A percentile compares a stretch with the other conserved stretches of the same genome.
These are phyloP conservation scores for Ophiosphaerella narmari DNA, from an alignment of 2,329 filamentous ascomycete species.

Conservation along the genomic window DNA sequence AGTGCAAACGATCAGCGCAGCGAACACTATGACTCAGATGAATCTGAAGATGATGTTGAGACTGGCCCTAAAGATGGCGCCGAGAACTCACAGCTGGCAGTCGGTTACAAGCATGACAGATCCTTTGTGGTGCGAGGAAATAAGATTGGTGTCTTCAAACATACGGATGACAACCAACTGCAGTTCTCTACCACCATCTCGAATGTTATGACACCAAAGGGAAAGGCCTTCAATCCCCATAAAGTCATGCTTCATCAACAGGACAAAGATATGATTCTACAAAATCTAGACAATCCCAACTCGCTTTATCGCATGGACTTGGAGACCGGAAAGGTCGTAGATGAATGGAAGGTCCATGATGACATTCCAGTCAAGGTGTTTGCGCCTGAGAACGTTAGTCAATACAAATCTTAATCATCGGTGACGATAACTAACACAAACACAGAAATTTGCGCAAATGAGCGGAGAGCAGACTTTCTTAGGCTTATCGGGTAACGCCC, in stretches of 20 bases:
- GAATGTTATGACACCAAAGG: constrained; percentile 86
- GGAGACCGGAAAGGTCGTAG: constrained; percentile 95
- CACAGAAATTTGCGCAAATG: constrained; percentile 92
- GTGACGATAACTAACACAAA: constrained; percentile 26
- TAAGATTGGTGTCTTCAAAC: constrained; percentile 99
- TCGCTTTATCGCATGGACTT: constrained; percentile 96
- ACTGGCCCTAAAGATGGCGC: constrained; percentile 75
- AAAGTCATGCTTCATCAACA: constrained; percentile 96
- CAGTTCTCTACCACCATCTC: constrained; percentile 98
- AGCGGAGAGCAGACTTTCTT: constrained; percentile 94
- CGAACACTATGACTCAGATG: constrained; percentile 75
- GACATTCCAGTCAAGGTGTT: constrained; percentile 92
- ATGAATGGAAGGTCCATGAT: constrained; percentile 98
- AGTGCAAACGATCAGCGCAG: constrained; percentile 68
- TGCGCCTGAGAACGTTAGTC: constrained; percentile 77
- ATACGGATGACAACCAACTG: constrained; percentile 87
- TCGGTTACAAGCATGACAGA: constrained; percentile 95
- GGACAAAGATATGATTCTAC: constrained; percentile 86
- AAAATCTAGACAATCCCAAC: constrained; percentile 81
- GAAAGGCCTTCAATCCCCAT: constrained; percentile 83
- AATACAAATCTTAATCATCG: background rate
- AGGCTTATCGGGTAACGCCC: constrained; percentile 87
- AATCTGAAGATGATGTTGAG: constrained; percentile 78
- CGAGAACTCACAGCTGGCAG: constrained; percentile 89
- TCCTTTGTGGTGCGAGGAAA: constrained; percentile 96